Percentiles rank a stretch among this genome's conserved stretches.
phyloP scores from a whole-genome alignment of 179 eudicot genomes.

The Sideroxylon spinosum region DNA sequence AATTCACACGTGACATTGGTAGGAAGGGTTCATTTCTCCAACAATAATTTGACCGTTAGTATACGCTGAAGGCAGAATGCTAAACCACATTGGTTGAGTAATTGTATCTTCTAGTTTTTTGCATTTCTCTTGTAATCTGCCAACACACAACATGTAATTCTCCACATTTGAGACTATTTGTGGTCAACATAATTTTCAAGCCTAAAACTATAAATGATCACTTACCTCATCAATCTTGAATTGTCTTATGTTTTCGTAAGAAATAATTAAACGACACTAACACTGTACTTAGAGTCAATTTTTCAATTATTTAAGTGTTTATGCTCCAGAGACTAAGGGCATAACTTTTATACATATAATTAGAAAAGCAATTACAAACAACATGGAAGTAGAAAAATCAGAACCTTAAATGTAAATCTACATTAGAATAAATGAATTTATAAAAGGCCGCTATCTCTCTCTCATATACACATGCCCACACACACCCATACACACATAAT shows the following conservation, averaged over 20 bases:
- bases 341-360: not conserved
- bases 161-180: not conserved
- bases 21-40: too few relatives aligned
- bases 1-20: too few relatives aligned
- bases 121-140: not conserved
- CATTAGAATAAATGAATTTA: not conserved
- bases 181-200: not conserved
- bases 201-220: not conserved
- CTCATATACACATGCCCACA: not conserved
- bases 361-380: not conserved
- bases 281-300: not conserved
- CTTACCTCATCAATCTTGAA: not conserved
- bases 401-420: not conserved
- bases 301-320: not conserved
- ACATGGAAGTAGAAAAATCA: not conserved
- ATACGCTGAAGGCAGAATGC: not conserved
- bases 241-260: not conserved
- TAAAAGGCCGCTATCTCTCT: not conserved
- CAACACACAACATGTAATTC: not conserved
- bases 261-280: too few relatives aligned
- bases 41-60: not conserved
- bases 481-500: not conserved
- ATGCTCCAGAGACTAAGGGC: not conserved
- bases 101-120: not conserved
- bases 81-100: not conserved